phyloP scores from a whole-genome alignment of 768 basidiomycete genomes.

The Rhodotorula taiwanensis region DNA sequence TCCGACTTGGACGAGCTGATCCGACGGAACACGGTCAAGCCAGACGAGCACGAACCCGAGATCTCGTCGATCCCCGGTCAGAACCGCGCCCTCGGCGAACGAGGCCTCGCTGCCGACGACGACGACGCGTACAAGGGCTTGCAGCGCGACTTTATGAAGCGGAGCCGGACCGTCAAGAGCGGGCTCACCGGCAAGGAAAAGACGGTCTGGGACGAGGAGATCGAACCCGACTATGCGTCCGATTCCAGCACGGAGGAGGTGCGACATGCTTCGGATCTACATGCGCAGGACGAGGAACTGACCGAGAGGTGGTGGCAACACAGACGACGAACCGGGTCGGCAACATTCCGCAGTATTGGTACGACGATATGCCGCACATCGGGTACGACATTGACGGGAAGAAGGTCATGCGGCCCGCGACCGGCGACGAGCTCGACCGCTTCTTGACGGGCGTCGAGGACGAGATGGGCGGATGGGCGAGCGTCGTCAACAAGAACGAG shows the following conservation, averaged over 20 bases:
- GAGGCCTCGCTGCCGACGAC: background rate
- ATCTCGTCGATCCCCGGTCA: conserved; percentile 18
- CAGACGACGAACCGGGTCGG: conserved; percentile 93
- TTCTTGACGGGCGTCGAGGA: conserved; percentile 91
- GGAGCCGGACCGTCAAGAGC: conserved; percentile 63
- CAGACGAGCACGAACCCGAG: conserved; percentile 36
- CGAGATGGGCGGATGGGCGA: conserved; percentile 74
- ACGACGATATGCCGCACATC: conserved; percentile 97
- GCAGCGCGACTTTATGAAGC: conserved; percentile 50
- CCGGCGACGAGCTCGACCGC: conserved; percentile 93
- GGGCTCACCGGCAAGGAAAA: conserved; percentile 60
- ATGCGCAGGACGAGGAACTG: no score
- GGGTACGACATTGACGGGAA: conserved; percentile 95
- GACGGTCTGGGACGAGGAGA: conserved; percentile 50
- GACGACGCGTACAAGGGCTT: conserved; percentile 14
- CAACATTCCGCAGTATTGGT: conserved; percentile 95
- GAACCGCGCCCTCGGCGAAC: conserved; percentile 3
- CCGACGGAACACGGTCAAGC: conserved; percentile 37
- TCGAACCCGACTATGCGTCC: conserved; percentile 82
- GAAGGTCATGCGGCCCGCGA: conserved; percentile 83
- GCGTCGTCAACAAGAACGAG: conserved; percentile 79
- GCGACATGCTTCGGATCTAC: conserved; percentile 42
- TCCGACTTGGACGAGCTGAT: conserved; percentile 46
- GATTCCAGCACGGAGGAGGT: conserved; percentile 90
- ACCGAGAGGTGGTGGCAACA: no score